phyloP scores from a whole-genome alignment of 2,329 filamentous ascomycete species.

The Paraphoma chrysanthemicola region DNA sequence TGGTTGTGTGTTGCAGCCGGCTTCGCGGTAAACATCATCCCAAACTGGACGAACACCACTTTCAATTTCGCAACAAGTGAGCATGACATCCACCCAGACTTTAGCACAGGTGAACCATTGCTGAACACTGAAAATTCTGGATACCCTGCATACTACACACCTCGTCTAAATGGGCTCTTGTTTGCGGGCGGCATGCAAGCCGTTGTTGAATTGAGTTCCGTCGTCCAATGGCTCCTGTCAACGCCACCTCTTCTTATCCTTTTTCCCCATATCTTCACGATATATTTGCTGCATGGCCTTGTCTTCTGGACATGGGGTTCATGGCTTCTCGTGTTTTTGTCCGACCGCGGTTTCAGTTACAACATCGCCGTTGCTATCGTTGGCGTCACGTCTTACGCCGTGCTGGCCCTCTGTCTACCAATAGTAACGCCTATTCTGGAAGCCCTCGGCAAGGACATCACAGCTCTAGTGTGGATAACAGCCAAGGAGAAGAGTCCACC shows the following conservation, averaged over 20 bases:
- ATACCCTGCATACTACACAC: slow-evolving; percentile 51
- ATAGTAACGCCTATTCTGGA: slow-evolving; percentile 49
- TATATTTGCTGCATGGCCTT: slow-evolving; percentile 54
- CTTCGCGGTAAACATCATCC: slow-evolving; percentile 31
- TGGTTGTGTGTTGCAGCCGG: slow-evolving; percentile 39
- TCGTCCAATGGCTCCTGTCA: slow-evolving; percentile 49
- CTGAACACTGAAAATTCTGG: slow-evolving; percentile 32
- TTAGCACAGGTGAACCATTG: slow-evolving; percentile 41
- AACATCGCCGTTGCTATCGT: slow-evolving; percentile 45
- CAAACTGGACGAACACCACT: slow-evolving; percentile 1
- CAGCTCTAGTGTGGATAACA: slow-evolving; percentile 44
- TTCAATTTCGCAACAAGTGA: slow-evolving; percentile 46
- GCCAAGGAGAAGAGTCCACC: slow-evolving; percentile 45
- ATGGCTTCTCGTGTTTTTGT: slow-evolving; percentile 24
- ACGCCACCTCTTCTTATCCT: slow-evolving; percentile 43
- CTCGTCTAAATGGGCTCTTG: slow-evolving; percentile 49
- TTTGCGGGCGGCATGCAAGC: slow-evolving; percentile 41
- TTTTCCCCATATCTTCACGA: slow-evolving; percentile 55
- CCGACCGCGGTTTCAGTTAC: slow-evolving; percentile 37
- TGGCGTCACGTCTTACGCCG: slow-evolving; percentile 44
- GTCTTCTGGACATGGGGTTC: slow-evolving; percentile 50
- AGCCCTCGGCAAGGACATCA: slow-evolving; percentile 49
- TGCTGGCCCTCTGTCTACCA: slow-evolving; percentile 42
- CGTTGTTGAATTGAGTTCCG: slow-evolving; percentile 34
- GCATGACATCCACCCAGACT: slow-evolving; percentile 50